Evolutionary conservation across 192 early-diverging fungal species (phyloP), one percentile per base, ranked within the genome.

Genomic region (Dimargaris cristalligena): DNA sequence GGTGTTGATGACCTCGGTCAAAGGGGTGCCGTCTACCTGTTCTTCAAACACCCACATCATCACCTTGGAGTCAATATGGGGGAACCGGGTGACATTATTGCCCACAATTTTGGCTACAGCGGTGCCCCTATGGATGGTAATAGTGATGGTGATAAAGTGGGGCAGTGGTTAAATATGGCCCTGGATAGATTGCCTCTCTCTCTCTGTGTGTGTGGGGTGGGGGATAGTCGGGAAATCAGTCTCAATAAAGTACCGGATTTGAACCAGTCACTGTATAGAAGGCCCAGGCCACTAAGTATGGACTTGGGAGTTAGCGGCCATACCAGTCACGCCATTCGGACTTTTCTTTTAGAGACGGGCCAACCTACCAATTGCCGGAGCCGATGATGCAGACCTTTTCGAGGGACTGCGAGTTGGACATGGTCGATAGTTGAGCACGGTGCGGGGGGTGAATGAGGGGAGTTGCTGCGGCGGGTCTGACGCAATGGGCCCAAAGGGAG

Each of bases 41-140:
- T 98, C 95, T 68, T 98, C 92, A 74, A 83, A 92, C 22, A 98
- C 95, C 91, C 92, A 98, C 83, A 92, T 89, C 52, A 80, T 81
- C 57, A 94, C 90, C 41, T 82, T 74, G 29, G 67, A 60, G 71
- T 92, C 86, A 74, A 91, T 94, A 46, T 63, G 62, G 44, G 76
- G 65, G 41, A 81, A 80, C 60, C 74, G 71, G 16, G 61, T 63
- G 32, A 92, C 87, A 69, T 98, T 98, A 64, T 62, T 65, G 29
- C 88, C 91, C 28, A 96, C 76, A 63, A 98, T 96, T 70, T 90
- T 86, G 9, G 92, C 90, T 60, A 91, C 85, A 22, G 85, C 91
- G 4, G 88, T 83, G 64, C 95, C 95, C 92, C 91, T 93, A 68
- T 30, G 54, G n/a, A 54, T 47, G 35, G 22, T 6, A 11, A 67